Percentiles rank a stretch among this genome's conserved stretches.
Evolutionary conservation across 2,329 filamentous ascomycete genomes (phyloP).

Genomic region (Berkeleyomyces basicola): DNA sequence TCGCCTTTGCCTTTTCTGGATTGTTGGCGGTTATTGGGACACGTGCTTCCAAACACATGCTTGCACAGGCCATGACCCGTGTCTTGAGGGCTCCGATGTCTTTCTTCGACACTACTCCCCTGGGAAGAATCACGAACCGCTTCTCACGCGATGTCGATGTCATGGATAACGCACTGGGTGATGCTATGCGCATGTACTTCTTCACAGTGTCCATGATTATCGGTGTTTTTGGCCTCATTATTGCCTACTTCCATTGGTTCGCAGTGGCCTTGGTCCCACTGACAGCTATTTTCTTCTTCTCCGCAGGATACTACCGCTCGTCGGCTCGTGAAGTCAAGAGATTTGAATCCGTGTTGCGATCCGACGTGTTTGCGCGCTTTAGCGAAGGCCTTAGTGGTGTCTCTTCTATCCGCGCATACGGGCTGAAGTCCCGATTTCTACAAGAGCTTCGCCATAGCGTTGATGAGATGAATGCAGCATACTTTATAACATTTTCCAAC

Average conservation of each 20-base stretch:
- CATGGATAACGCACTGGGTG: conserved; percentile 84
- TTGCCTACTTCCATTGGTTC: conserved; percentile 91
- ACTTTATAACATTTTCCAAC: conserved; percentile 89
- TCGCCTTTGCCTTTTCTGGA: conserved; percentile 71
- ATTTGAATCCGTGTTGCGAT: conserved; percentile 78
- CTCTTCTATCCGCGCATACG: conserved; percentile 78
- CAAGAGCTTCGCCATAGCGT: conserved; percentile 52
- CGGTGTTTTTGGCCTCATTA: conserved; percentile 75
- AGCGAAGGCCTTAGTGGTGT: conserved; percentile 73
- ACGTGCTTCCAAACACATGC: conserved; percentile 62
- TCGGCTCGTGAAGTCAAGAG: conserved; percentile 91
- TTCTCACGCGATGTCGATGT: conserved; percentile 92
- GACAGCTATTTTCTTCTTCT: conserved; percentile 61
- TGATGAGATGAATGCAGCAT: conserved; percentile 85
- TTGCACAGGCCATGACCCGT: conserved; percentile 61
- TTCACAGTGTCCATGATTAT: conserved; percentile 69
- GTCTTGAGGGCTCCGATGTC: conserved; percentile 64
- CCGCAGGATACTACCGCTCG: conserved; percentile 73
- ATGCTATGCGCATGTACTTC: conserved; percentile 85
- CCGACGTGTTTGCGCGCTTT: conserved; percentile 78
- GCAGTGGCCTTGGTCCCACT: conserved; percentile 45
- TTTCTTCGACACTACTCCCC: conserved; percentile 92
- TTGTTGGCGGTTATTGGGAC: conserved; percentile 66
- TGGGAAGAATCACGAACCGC: conserved; percentile 89
- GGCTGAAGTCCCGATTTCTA: conserved; percentile 60